These are phyloP conservation scores for Prunus kanzakura DNA, from an alignment of 306 rosid genomes.

Conservation along the genomic window DNA sequence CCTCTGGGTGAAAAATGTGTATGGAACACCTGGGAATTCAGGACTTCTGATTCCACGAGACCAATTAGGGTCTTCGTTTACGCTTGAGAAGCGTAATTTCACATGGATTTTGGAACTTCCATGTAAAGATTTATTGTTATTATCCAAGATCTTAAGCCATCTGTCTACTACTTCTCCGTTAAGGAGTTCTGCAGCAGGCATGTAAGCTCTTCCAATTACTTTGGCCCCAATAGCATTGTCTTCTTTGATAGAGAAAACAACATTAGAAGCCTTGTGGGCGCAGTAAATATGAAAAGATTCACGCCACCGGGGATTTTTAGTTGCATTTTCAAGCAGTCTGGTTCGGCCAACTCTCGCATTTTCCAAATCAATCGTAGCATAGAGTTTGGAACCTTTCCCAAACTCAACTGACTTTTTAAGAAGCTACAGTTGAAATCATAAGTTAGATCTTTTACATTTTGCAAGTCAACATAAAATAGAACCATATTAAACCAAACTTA, in stretches of 20 bases:
- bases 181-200: conserved; percentile 28
- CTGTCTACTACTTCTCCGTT: conserved; percentile 28
- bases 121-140: conserved; percentile 20
- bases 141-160: conserved; percentile 35
- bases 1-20: conserved; percentile 43
- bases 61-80: conserved; percentile 29
- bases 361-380: conserved; percentile 41
- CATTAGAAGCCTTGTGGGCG: conserved; percentile 36
- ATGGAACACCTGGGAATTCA: conserved; percentile 40
- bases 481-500: background rate
- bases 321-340: conserved; percentile 16
- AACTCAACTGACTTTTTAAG: conserved; percentile 3
- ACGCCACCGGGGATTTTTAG: conserved; percentile 34
- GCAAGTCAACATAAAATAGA: background rate
- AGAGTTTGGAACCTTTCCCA: conserved; percentile 26
- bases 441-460: background rate
- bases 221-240: conserved; percentile 31
- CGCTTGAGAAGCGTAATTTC: conserved; percentile 23
- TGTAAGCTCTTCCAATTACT: conserved; percentile 42
- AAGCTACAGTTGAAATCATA: conserved; percentile 24
- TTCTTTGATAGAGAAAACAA: conserved; percentile 41
- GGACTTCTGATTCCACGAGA: conserved; percentile 36
- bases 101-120: conserved; percentile 34
- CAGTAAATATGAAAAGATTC: conserved; percentile 46
- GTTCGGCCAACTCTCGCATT: conserved; percentile 44